These are phyloP conservation scores for Monosiga brevicollis DNA, from an alignment of 78 protist species.

Conservation along the genomic window DNA sequence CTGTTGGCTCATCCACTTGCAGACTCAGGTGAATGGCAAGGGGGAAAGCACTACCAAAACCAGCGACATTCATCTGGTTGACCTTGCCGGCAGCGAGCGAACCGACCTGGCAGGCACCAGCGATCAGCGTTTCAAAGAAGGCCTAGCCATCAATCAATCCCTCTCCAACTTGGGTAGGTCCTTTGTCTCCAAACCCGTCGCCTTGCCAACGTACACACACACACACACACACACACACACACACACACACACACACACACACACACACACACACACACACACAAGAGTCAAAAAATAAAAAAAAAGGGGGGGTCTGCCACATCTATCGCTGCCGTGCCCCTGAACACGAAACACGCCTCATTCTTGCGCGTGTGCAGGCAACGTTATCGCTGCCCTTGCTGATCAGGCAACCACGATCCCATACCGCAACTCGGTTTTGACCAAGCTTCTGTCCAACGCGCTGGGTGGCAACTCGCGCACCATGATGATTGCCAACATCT, in stretches of 20 bases:
- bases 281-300: too few species aligned
- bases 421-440: slow-evolving; percentile 83
- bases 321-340: too few species aligned
- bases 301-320: too few species aligned
- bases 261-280: too few species aligned
- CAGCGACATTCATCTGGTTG: slow-evolving; percentile 17
- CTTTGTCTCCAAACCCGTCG: too few species aligned
- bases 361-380: slow-evolving; percentile 16
- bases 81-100: slow-evolving; percentile 60
- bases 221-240: too few species aligned
- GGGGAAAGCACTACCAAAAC: background rate
- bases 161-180: slow-evolving; percentile 49
- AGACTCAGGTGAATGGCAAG: background rate
- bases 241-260: too few species aligned
- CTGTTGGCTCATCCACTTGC: too few species aligned
- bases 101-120: slow-evolving; percentile 29
- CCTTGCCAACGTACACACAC: too few species aligned
- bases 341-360: too few species aligned
- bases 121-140: slow-evolving; percentile 48
- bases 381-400: slow-evolving; percentile 55
- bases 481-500: slow-evolving; percentile 61
- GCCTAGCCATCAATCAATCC: slow-evolving; percentile 37
- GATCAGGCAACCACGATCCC: slow-evolving; percentile 43
- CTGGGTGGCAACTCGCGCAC: slow-evolving; percentile 58
- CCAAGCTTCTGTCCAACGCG: slow-evolving; percentile 39